Evolutionary conservation across 768 basidiomycete genomes (phyloP).

Genomic region (Auriscalpium vulgare): DNA sequence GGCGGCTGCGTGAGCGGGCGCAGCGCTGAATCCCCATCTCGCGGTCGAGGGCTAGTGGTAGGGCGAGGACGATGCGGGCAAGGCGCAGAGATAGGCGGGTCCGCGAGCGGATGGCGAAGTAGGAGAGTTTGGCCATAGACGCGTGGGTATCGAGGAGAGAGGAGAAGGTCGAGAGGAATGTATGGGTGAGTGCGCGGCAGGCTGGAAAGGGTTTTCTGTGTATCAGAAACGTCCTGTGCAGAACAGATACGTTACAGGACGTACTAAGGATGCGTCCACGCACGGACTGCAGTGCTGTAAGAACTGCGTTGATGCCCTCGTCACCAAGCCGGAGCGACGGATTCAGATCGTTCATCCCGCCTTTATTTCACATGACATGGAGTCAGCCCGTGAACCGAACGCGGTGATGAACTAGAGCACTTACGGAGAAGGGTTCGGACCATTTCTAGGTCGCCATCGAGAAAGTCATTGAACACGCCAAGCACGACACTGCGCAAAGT

Average conservation of each 20-base stretch:
- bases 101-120: conserved; percentile 70
- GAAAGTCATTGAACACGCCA: conserved; percentile 71
- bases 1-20: conserved; percentile 17
- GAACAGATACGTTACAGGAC: conserved; percentile 14
- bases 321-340: conserved; percentile 70
- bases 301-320: conserved; percentile 71
- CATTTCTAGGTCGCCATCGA: conserved; percentile 84
- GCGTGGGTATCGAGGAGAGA: conserved; percentile 78
- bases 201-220: conserved; percentile 30
- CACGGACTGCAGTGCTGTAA: conserved; percentile 58
- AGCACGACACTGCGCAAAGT: conserved; percentile 70
- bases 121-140: conserved; percentile 65
- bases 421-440: conserved; percentile 67
- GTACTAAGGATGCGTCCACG: conserved; percentile 70
- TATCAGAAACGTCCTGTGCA: too few relatives aligned
- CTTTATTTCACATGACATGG: conserved; percentile 26
- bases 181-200: conserved; percentile 68
- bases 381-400: not conserved
- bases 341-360: conserved; percentile 72
- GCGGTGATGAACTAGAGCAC: conserved; percentile 20
- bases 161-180: conserved; percentile 64
- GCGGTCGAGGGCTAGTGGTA: conserved; percentile 67
- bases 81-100: conserved; percentile 71
- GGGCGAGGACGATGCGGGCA: conserved; percentile 64
- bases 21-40: conserved; percentile 46